Conservation (phyloP, 345 rosid genomes). For the Lepidium africanum region DNA sequence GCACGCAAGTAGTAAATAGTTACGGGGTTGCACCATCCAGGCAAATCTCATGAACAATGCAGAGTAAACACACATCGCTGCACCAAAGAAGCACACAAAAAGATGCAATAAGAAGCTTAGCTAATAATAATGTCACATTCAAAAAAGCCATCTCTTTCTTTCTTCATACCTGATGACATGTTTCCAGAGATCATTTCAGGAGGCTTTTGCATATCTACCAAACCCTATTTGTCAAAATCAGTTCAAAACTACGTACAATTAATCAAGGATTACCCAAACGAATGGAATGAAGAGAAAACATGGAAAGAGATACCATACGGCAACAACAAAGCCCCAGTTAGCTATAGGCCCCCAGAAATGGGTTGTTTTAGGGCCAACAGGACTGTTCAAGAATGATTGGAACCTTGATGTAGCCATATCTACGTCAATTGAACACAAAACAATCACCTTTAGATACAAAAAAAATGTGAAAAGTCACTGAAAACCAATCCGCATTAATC, state of each 20-base stretch:
- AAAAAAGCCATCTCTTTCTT: not conserved
- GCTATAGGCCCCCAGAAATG: constrained; percentile 94
- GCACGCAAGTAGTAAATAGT: constrained; percentile 77
- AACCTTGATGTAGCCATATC: constrained; percentile 66
- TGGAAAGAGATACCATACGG: constrained; percentile 41
- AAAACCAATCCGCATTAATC: not conserved
- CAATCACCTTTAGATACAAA: not conserved
- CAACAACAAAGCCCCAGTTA: constrained; percentile 82
- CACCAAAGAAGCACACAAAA: not conserved
- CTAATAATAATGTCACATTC: not conserved
- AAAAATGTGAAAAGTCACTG: too few relatives aligned
- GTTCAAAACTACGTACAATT: not conserved
- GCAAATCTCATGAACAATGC: constrained; percentile 85
- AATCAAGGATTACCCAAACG: not conserved
- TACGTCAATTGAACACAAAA: not conserved
- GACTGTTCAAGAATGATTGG: constrained; percentile 70
- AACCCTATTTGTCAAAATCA: constrained; percentile 46
- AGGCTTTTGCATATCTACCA: constrained; percentile 89
- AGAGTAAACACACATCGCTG: constrained; percentile 81
- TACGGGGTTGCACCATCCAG: constrained; percentile 89
- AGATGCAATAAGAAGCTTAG: not conserved
- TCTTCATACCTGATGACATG: constrained; percentile 59
- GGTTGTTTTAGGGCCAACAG: constrained; percentile 77
- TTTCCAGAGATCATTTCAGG: constrained; percentile 90
- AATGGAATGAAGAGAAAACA: not conserved